phyloP scores from a whole-genome alignment of 768 basidiomycete genomes.

The Polyporus arcularius region DNA sequence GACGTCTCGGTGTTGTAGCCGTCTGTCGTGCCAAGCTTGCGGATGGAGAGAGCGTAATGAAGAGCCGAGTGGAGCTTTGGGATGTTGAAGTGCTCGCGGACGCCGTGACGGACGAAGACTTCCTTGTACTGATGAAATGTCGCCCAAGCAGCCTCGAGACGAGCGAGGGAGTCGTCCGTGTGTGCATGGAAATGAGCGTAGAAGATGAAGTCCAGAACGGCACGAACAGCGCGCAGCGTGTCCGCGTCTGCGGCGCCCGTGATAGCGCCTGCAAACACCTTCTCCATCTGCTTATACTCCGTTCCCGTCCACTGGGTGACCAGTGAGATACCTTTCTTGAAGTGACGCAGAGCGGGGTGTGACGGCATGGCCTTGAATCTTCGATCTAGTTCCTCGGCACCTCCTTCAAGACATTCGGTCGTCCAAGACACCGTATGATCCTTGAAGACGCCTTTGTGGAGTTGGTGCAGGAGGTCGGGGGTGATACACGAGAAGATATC shows the following conservation, averaged over 20 bases:
- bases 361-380: slow-evolving; percentile 35
- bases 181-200: too few relatives aligned
- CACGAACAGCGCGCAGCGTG: too few relatives aligned
- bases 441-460: slow-evolving; percentile 48
- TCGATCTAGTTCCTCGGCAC: slow-evolving; percentile 37
- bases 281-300: too few relatives aligned
- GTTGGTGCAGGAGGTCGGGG: slow-evolving; percentile 45
- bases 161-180: too few relatives aligned
- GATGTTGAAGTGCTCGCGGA: slow-evolving; percentile 39
- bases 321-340: too few relatives aligned
- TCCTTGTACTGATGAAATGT: slow-evolving; percentile 40
- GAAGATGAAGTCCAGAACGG: too few relatives aligned
- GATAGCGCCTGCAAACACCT: too few relatives aligned
- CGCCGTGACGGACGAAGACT: slow-evolving; percentile 36
- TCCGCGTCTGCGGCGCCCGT: too few relatives aligned
- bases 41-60: slow-evolving; percentile 36
- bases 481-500: slow-evolving; percentile 41
- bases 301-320: too few relatives aligned
- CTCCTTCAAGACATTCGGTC: slow-evolving; percentile 10
- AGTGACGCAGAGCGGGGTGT: slow-evolving; percentile 37
- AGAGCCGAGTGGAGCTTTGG: slow-evolving; percentile 39
- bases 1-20: slow-evolving; percentile 41
- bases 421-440: slow-evolving; percentile 45
- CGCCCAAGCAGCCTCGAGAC: slow-evolving; percentile 26
- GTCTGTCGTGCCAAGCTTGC: slow-evolving; percentile 35